These are phyloP conservation scores for Rhododendron mucronatum DNA, from an alignment of 148 eudicot genomes.

Conservation along the genomic window DNA sequence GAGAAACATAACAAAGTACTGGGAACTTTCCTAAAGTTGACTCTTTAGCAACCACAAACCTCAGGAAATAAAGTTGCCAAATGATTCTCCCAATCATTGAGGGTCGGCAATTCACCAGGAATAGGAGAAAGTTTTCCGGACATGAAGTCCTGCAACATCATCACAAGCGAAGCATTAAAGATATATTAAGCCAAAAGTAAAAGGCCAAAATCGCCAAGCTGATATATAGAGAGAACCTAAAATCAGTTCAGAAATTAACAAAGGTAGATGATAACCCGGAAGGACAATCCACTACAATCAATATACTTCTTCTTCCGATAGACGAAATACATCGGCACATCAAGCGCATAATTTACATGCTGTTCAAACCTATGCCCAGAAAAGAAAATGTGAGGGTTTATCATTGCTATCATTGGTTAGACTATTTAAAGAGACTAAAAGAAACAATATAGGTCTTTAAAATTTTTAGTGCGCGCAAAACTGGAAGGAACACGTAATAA, in stretches of 20 bases:
- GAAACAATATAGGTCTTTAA: neutral
- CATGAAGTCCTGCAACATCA: conserved; percentile 68
- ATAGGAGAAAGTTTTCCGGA: conserved; percentile 78
- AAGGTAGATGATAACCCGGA: conserved; percentile 55
- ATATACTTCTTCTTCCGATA: conserved; percentile 74
- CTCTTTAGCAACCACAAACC: conserved; percentile 34
- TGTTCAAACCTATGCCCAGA: conserved; percentile 69
- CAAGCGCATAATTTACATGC: conserved; percentile 94
- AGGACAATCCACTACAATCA: conserved; percentile 86
- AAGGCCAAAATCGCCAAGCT: neutral
- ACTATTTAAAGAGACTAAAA: neutral
- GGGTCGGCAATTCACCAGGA: conserved; percentile 86
- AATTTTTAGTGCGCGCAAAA: neutral
- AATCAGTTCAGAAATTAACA: neutral
- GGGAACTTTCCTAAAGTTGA: neutral
- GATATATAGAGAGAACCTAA: neutral
- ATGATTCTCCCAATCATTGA: conserved; percentile 99
- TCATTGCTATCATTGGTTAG: neutral
- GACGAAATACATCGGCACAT: conserved; percentile 96
- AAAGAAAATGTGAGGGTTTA: neutral
- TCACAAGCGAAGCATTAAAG: neutral
- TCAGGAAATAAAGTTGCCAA: conserved; percentile 94
- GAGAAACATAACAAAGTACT: neutral
- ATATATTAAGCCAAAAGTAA: neutral
- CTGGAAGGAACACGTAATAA: neutral